Evolutionary conservation across 1,139 yeast genomes (phyloP).

Genomic region (Debaryomycetaceae sp.): DNA sequence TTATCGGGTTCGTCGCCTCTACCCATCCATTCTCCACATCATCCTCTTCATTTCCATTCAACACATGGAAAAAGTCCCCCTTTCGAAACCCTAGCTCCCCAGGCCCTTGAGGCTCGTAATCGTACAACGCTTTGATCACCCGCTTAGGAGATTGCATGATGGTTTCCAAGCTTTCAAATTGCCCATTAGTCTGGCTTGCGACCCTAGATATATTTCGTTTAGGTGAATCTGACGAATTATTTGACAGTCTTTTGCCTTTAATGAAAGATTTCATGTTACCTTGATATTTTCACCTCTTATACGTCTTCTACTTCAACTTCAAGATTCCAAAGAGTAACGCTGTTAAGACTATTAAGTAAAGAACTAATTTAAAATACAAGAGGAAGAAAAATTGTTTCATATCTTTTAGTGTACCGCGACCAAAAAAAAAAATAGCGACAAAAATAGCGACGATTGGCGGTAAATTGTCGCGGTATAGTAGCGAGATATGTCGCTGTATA

Average conservation of each 20-base stretch:
- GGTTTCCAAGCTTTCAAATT: slow-evolving; percentile 11
- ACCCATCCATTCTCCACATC: slow-evolving; percentile 63
- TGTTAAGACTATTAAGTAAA: neutral
- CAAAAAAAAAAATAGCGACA: no score
- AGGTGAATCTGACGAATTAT: slow-evolving; percentile 30
- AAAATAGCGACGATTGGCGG: no score
- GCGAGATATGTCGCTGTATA: no score
- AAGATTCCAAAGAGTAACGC: neutral
- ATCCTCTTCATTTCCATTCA: slow-evolving; percentile 42
- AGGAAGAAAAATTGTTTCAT: neutral
- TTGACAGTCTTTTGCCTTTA: slow-evolving; percentile 39
- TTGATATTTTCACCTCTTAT: neutral
- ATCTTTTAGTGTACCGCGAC: slow-evolving; percentile 1
- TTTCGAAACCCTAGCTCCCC: slow-evolving; percentile 74
- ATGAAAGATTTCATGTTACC: slow-evolving; percentile 40
- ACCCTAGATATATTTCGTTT: slow-evolving; percentile 37
- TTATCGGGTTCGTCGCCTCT: slow-evolving; percentile 85
- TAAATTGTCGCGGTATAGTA: no score
- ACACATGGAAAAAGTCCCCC: slow-evolving; percentile 89
- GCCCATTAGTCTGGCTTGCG: slow-evolving; percentile 16
- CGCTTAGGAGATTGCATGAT: slow-evolving; percentile 60
- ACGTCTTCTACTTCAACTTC: neutral
- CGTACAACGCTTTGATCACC: slow-evolving; percentile 79
- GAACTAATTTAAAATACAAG: neutral
- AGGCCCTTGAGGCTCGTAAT: slow-evolving; percentile 75